Conservation (phyloP, 345 rosid species). For the Brassica rapa region DNA sequence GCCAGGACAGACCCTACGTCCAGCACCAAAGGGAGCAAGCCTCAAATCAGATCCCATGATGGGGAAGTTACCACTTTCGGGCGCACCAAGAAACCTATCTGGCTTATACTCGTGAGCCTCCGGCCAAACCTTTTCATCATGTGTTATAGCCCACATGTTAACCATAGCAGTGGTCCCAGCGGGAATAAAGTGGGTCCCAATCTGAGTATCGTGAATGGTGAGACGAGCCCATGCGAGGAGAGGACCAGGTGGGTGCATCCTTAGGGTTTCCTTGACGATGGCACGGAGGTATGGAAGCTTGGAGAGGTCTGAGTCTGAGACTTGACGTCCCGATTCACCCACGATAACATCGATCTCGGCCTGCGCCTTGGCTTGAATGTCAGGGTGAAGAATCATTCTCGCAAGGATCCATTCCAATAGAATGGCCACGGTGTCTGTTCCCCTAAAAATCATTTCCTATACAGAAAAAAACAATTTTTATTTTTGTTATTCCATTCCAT, state of each 20-base stretch:
- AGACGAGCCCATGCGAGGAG: conserved; percentile 94
- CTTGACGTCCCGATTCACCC: conserved; percentile 30
- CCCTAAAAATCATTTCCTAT: conserved; percentile 91
- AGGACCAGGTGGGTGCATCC: conserved; percentile 93
- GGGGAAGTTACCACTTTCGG: conserved; percentile 38
- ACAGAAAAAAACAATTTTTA: neutral
- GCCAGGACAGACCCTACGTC: conserved; percentile 73
- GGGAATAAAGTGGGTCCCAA: conserved; percentile 55
- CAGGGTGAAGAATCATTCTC: conserved; percentile 66
- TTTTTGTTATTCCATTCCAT: too few species aligned
- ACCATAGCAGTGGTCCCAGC: conserved; percentile 91
- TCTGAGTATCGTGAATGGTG: conserved; percentile 61
- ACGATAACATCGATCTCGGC: conserved; percentile 52
- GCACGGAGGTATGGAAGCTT: conserved; percentile 63
- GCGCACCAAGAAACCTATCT: conserved; percentile 33
- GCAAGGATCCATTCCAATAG: conserved; percentile 88
- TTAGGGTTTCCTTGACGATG: conserved; percentile 71
- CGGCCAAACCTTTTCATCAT: conserved; percentile 47
- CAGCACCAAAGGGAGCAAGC: conserved; percentile 73
- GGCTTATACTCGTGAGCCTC: conserved; percentile 37
- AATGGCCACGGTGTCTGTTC: conserved; percentile 84
- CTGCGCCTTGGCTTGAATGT: conserved; percentile 62
- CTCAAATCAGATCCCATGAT: conserved; percentile 65
- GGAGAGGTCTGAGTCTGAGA: conserved; percentile 56
- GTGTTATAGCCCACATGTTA: conserved; percentile 90